Base-by-base conservation (phyloP, 345 rosid genomes). In the Cardamine occulta region DNA sequence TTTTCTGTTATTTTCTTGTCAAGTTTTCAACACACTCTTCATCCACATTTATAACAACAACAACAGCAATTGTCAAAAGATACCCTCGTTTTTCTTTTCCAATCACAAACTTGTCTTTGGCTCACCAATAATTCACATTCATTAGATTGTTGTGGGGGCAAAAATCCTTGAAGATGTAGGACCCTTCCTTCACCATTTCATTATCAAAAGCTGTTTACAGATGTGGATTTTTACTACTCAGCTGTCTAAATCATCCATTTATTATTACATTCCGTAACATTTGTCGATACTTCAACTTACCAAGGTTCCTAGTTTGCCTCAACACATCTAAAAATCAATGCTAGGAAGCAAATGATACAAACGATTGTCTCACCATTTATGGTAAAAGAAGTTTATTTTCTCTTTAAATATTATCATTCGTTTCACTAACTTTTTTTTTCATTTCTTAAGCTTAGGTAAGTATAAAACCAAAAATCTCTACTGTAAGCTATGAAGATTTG, bases 111-210 rank as follows among this genome's bases (percentile, higher is more conserved):
- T 45, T 58, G 51, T 7, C 10, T 45, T 32, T 17, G 44, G 42
- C 57, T 60, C 68, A 51, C 74, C 79, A 75, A 75, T 75, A 68
- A 75, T 75, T 68, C 73, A 68, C 79, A 68, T 75, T 60, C 68
- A 59, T 68, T 66, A 24, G 72, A 67, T 60, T 68, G 69, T 75
- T 68, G 76, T 68, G 67, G 78, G 73, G 74, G 68, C 69, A 32
- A 49, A 51, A 51, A 35, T 32, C 69, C 28, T 75, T 74, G 14
- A 60, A 75, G 74, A 75, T 28, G 74, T 75, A 75, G 79, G 79
- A 40, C 79, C 53, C 11, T 19, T 60, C 19, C 18, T 44, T 24
- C 53, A 63, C 68, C 68, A 63, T 44, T 44, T 63, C 68, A 44
- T n/a, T 44, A 63, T 63, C 68, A 63, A 63, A 63, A 44, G 73